Conservation (phyloP, 352 stramenopile genomes). For the Globisporangium spinosum region DNA sequence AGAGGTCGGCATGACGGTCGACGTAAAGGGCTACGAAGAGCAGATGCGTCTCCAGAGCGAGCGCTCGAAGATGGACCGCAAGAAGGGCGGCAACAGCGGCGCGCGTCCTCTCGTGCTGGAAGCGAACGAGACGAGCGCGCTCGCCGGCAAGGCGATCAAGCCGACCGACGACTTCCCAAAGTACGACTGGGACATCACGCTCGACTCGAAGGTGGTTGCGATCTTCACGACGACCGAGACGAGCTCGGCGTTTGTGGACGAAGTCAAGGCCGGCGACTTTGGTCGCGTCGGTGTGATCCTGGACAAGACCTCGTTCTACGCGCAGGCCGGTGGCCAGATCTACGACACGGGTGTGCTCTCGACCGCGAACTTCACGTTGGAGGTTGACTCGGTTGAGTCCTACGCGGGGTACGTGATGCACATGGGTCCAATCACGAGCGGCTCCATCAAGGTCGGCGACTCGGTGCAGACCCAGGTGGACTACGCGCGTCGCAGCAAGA, state of each 20-base stretch:
- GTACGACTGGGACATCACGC: conserved; percentile 90
- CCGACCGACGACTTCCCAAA: conserved; percentile 93
- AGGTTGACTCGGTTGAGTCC: conserved; percentile 91
- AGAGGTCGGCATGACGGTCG: conserved; percentile 92
- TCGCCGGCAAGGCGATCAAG: conserved; percentile 78
- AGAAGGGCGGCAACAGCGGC: conserved; percentile 74
- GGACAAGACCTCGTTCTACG: conserved; percentile 97
- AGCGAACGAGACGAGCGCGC: conserved; percentile 91
- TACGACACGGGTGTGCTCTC: conserved; percentile 90
- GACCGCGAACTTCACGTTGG: conserved; percentile 37
- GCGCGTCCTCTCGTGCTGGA: conserved; percentile 90
- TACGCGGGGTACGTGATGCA: conserved; percentile 97
- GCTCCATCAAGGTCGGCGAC: conserved; percentile 84
- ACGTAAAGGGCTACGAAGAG: conserved; percentile 92
- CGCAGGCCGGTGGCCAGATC: conserved; percentile 96
- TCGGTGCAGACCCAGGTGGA: conserved; percentile 90
- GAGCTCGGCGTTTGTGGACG: conserved; percentile 80
- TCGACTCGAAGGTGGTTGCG: conserved; percentile 85
- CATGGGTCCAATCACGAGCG: conserved; percentile 75
- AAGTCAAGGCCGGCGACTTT: conserved; percentile 71
- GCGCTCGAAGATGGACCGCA: conserved; percentile 85
- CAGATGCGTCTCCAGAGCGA: conserved; percentile 91
- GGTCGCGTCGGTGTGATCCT: conserved; percentile 94
- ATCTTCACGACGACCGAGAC: conserved; percentile 93
- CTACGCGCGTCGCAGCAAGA: conserved; percentile 89